These are phyloP conservation scores for Annulohypoxylon stygium DNA, from an alignment of 495 filamentous ascomycete species.

Conservation along the genomic window DNA sequence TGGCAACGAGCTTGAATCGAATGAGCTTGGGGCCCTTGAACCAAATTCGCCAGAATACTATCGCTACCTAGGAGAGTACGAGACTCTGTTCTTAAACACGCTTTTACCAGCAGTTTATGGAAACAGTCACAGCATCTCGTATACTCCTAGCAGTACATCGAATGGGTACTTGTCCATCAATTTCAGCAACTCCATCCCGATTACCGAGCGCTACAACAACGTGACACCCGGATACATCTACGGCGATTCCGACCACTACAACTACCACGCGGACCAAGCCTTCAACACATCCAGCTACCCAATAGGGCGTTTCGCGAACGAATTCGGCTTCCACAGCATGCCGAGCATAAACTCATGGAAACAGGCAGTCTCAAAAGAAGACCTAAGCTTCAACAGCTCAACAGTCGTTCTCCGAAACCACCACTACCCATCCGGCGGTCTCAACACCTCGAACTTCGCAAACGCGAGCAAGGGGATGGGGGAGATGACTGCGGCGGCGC, in stretches of 20 bases:
- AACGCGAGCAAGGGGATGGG: constrained; percentile 65
- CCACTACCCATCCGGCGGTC: constrained; percentile 69
- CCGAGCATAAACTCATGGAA: constrained; percentile 73
- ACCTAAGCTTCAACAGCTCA: constrained; percentile 72
- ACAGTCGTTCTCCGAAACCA: constrained; percentile 73
- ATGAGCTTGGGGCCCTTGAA: constrained; percentile 65
- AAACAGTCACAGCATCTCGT: constrained; percentile 74
- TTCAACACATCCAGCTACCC: constrained; percentile 71
- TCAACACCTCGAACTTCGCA: constrained; percentile 61
- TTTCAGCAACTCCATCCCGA: constrained; percentile 68
- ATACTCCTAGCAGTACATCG: constrained; percentile 75
- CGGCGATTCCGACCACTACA: constrained; percentile 78
- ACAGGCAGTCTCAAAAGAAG: constrained; percentile 63
- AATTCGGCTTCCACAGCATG: constrained; percentile 78
- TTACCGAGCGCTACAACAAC: constrained; percentile 73
- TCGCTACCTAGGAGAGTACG: constrained; percentile 68
- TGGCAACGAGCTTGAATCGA: constrained; percentile 73
- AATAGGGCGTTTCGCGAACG: constrained; percentile 73
- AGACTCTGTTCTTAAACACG: constrained; percentile 71
- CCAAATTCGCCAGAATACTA: constrained; percentile 57
- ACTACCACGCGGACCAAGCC: constrained; percentile 68
- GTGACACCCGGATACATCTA: constrained; percentile 68
- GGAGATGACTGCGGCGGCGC: constrained; percentile 73
- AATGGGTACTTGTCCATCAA: constrained; percentile 73
- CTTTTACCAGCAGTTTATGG: constrained; percentile 73